Percentiles rank a stretch among this genome's conserved stretches.
These are phyloP conservation scores for Candida verbasci DNA, from an alignment of 805 yeast genomes.

Conservation along the genomic window DNA sequence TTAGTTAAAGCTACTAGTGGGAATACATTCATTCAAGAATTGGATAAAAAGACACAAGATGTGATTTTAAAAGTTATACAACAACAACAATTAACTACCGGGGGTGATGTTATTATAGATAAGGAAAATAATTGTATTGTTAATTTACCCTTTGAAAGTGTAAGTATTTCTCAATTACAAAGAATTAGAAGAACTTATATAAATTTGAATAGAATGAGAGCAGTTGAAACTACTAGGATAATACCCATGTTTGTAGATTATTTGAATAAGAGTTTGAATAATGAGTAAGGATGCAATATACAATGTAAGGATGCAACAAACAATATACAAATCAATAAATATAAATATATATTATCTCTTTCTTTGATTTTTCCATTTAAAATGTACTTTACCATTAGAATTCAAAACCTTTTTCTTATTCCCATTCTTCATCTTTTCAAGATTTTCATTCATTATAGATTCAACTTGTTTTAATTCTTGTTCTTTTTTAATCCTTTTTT, in stretches of 20 bases:
- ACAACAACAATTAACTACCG: slow-evolving; percentile 55
- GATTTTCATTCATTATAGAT: slow-evolving; percentile 67
- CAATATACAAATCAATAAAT: too few relatives aligned
- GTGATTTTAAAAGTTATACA: slow-evolving; percentile 62
- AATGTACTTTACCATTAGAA: slow-evolving; percentile 62
- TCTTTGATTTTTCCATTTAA: slow-evolving; percentile 82
- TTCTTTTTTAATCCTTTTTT: slow-evolving; percentile 66
- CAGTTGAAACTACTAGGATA: slow-evolving; percentile 66
- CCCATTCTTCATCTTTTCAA: slow-evolving; percentile 88
- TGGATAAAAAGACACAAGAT: slow-evolving; percentile 66
- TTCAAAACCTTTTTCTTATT: slow-evolving; percentile 71
- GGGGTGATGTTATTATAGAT: slow-evolving; percentile 41
- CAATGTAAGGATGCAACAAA: too few relatives aligned
- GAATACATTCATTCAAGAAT: slow-evolving; percentile 68
- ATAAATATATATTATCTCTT: slow-evolving; percentile 35
- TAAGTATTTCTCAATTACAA: slow-evolving; percentile 75
- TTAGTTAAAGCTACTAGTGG: slow-evolving; percentile 74
- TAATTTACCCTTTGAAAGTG: slow-evolving; percentile 57
- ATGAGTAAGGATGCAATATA: too few relatives aligned
- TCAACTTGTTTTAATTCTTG: slow-evolving; percentile 65
- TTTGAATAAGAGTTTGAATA: slow-evolving; percentile 55
- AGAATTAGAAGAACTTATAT: slow-evolving; percentile 80
- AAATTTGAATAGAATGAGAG: slow-evolving; percentile 74
- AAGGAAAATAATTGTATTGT: slow-evolving; percentile 43
- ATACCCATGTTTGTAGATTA: slow-evolving; percentile 74